Evolutionary conservation across 73 alveolate genomes (phyloP).

Genomic region (Symbiodinium pilosum): DNA sequence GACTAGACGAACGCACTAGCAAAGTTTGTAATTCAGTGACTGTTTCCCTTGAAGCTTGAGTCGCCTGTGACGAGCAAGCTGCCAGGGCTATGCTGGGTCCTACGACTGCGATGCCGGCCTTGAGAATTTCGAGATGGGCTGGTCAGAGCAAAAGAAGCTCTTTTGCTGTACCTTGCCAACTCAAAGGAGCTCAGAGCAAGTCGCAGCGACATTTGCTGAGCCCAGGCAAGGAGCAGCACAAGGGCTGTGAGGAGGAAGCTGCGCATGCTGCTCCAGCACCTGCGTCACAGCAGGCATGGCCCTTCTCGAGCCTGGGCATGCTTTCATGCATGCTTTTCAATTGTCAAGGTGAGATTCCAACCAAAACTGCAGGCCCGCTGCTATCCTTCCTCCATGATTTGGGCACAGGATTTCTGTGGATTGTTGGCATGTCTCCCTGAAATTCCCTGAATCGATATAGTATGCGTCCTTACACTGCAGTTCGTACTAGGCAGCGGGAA

Average conservation of each 20-base stretch:
- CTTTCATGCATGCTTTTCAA: no score
- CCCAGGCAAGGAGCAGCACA: neutral
- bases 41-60: neutral
- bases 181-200: neutral
- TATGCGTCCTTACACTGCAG: neutral
- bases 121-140: slow-evolving; percentile 37
- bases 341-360: no score
- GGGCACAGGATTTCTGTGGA: no score
- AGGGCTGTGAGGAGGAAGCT: neutral
- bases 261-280: neutral
- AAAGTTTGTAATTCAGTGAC: neutral
- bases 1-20: no score
- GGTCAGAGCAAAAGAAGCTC: slow-evolving; percentile 72
- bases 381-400: no score
- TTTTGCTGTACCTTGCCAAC: slow-evolving; percentile 26
- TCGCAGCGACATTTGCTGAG: neutral
- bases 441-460: no score
- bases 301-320: neutral
- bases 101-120: slow-evolving; percentile 14
- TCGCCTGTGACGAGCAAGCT: no score
- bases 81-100: neutral
- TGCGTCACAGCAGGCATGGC: neutral
- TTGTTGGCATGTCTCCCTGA: no score
- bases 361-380: no score
- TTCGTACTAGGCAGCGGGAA: no score